A percentile compares a stretch with the other conserved stretches of the same genome.
Conservation (phyloP, 805 yeast species). For the Metschnikowia proteae region DNA sequence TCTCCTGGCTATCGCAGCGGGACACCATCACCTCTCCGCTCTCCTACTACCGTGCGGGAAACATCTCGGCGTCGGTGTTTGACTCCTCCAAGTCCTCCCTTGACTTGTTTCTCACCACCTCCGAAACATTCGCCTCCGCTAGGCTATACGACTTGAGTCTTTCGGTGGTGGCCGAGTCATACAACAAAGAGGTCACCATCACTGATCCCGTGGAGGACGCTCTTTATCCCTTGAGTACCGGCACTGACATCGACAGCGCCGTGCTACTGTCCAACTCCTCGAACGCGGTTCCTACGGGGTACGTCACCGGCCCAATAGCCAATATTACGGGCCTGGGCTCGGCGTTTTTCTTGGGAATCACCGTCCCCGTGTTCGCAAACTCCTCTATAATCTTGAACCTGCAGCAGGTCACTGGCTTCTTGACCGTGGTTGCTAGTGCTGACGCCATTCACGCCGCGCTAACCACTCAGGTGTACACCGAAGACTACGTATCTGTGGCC, state of each 20-base stretch:
- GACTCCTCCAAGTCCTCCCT: constrained; percentile 43
- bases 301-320: constrained; percentile 61
- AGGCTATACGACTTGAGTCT: constrained; percentile 62
- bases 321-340: constrained; percentile 30
- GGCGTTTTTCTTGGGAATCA: constrained; percentile 63
- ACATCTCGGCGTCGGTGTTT: constrained; percentile 46
- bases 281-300: constrained; percentile 19
- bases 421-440: constrained; percentile 51
- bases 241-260: constrained; percentile 42
- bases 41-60: constrained; percentile 67
- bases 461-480: constrained; percentile 11
- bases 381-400: constrained; percentile 58
- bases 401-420: constrained; percentile 64
- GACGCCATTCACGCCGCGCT: constrained; percentile 28
- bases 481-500: constrained; percentile 31
- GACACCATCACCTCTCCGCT: constrained; percentile 60
- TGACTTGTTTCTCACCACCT: constrained; percentile 60
- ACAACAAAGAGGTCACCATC: constrained; percentile 26
- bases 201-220: constrained; percentile 29
- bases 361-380: constrained; percentile 71
- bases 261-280: constrained; percentile 22
- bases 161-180: constrained; percentile 39
- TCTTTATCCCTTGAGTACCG: constrained; percentile 50
- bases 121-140: constrained; percentile 61
- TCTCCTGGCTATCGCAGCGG: constrained; percentile 58